Evolutionary conservation across 2,329 filamentous ascomycete species (phyloP), one percentile per base, ranked within the genome.

Genomic region (Hypocreales sp.): DNA sequence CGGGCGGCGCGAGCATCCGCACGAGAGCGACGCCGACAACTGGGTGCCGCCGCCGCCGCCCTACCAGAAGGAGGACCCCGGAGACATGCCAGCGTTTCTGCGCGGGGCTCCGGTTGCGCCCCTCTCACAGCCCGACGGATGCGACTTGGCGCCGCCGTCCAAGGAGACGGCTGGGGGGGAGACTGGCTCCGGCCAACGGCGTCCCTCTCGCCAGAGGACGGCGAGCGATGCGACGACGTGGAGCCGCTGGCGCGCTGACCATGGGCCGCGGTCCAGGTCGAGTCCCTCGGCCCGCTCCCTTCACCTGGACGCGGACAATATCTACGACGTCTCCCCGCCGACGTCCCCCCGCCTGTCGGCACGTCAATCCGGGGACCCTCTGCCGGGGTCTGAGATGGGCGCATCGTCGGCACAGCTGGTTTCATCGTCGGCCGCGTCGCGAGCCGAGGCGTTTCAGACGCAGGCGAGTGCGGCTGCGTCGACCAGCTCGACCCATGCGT

Each of bases 11-110:
- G 77, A 86, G 41, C 65, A 83, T 39, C 81, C 81, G 4, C 80
- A 90, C 47, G 81, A 90, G 50, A 87, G 80, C 36, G 81, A 90
- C 46, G 80, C 81, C 4, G 82, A 90, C 41, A 82, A 86, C 40
- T 92, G 82, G 82, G 78, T 84, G 5, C 79, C 81, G 5, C 82
- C 82, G 5, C 82, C 82, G 7, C 82, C 82, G 4, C 80, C 80
- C 1, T 92, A 92, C 40, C 70, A 73, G 22, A 67, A 70, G 29
- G 72, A 79, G 1, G 67, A 71, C 25, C 67, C 67, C 1, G 60
- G 58, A 8, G 66, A 70, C 38, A 35, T 68, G 30, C 67, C 68
- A 2, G 60, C 55, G 3, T 73, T 72, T 34, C 37, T 73, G 35
- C 64, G 67, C 17, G 61, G 67, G 28, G 51, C 57, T 19, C 42